These are phyloP conservation scores for Takashimella koratensis DNA, from an alignment of 1,284 basidiomycete species.

Conservation along the genomic window DNA sequence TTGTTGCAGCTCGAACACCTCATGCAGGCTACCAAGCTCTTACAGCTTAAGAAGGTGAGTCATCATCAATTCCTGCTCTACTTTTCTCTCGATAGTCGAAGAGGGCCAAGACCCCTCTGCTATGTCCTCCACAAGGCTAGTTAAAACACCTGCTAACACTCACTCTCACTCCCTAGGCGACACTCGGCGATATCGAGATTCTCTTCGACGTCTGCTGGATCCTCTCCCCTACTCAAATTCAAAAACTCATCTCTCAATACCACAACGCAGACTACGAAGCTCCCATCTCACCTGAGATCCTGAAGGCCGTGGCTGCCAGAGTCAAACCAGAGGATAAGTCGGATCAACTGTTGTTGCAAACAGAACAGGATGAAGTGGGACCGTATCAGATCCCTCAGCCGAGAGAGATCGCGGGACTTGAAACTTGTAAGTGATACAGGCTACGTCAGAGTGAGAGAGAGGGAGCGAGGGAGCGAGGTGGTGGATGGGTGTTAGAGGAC, in stretches of 20 bases:
- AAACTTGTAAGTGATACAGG: constrained; percentile 42
- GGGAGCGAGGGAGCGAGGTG: too few relatives aligned
- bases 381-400: constrained; percentile 53
- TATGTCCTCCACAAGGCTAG: too few relatives aligned
- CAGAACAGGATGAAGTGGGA: constrained; percentile 92
- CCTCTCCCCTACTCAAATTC: constrained; percentile 98
- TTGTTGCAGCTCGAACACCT: constrained; percentile 96
- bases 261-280: constrained; percentile 91
- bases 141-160: constrained; percentile 5
- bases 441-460: neutral
- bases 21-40: constrained; percentile 97
- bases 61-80: neutral
- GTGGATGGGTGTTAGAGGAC: neutral
- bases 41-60: constrained; percentile 94
- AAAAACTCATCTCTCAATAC: constrained; percentile 97
- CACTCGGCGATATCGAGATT: constrained; percentile 91
- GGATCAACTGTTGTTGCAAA: constrained; percentile 87
- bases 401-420: constrained; percentile 45
- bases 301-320: constrained; percentile 90
- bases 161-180: constrained; percentile 57
- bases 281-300: constrained; percentile 92
- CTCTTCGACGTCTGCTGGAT: constrained; percentile 99
- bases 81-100: neutral
- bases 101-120: too few relatives aligned
- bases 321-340: constrained; percentile 92